Conservation (phyloP, 495 filamentous ascomycete species). For the Apiosordaria backusii region DNA sequence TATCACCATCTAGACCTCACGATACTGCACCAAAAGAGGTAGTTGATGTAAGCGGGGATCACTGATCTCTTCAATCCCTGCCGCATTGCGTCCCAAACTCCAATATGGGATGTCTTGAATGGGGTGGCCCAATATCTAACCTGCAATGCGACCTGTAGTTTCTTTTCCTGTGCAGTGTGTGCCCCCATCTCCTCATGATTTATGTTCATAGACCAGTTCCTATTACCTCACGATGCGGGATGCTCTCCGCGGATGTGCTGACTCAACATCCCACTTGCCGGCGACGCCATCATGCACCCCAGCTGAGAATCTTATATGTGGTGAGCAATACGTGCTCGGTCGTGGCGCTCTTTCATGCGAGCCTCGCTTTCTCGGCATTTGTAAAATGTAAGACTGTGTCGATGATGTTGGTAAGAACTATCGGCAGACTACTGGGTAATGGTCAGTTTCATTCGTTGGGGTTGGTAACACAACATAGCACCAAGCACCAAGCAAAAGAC, state of each 20-base stretch:
- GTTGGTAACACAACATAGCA: background rate
- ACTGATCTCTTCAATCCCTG: background rate
- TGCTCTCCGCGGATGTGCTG: background rate
- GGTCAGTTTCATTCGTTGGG: too few relatives aligned
- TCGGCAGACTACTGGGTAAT: background rate
- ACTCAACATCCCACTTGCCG: background rate
- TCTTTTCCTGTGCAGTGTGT: background rate
- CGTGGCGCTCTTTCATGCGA: background rate
- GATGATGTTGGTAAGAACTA: background rate
- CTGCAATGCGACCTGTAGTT: background rate
- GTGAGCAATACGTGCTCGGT: background rate
- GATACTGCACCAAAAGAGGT: background rate
- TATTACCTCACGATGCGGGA: background rate
- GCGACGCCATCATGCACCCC: background rate
- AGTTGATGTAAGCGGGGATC: background rate
- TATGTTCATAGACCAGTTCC: slow-evolving; percentile 10
- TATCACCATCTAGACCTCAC: background rate
- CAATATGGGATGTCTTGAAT: background rate
- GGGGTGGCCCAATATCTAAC: background rate
- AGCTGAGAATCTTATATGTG: background rate
- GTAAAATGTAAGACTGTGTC: background rate
- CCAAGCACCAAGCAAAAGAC: background rate
- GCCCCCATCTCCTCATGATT: background rate
- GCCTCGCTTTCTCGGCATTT: background rate
- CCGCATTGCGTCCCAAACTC: background rate